Percentiles rank a stretch among this genome's conserved stretches.
phyloP scores from a whole-genome alignment of 805 yeast species.

The Maudiozyma turicensis region DNA sequence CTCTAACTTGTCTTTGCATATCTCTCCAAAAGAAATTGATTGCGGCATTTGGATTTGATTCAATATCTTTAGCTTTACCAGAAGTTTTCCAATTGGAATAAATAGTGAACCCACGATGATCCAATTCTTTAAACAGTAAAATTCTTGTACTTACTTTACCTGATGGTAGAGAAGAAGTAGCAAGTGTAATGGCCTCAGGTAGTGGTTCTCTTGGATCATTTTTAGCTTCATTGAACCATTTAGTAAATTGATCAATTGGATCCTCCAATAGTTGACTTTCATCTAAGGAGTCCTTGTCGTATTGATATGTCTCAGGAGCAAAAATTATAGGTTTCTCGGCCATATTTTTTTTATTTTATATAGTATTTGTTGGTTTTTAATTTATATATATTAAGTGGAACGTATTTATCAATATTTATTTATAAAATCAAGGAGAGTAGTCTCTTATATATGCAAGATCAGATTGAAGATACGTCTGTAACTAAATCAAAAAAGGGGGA shows the following conservation, averaged over 20 bases:
- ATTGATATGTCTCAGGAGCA: constrained; percentile 86
- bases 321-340: constrained; percentile 35
- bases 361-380: too few relatives aligned
- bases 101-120: constrained; percentile 70
- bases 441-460: too few relatives aligned
- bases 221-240: constrained; percentile 77
- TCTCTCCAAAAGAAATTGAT: constrained; percentile 88
- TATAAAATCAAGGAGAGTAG: too few relatives aligned
- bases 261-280: constrained; percentile 42
- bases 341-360: neutral
- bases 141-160: constrained; percentile 85
- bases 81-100: constrained; percentile 90
- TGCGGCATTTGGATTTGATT: constrained; percentile 68
- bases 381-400: too few relatives aligned
- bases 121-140: constrained; percentile 84
- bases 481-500: too few relatives aligned
- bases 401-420: too few relatives aligned
- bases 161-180: constrained; percentile 80
- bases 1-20: constrained; percentile 83
- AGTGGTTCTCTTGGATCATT: constrained; percentile 42
- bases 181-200: constrained; percentile 79
- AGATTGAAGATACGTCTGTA: too few relatives aligned
- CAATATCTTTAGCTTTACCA: constrained; percentile 66
- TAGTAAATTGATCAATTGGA: constrained; percentile 71
- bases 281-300: constrained; percentile 54